A percentile compares a stretch with the other conserved stretches of the same genome.
Evolutionary conservation across 495 filamentous ascomycete genomes (phyloP).

Genomic region (Aspergillus sparsus): DNA sequence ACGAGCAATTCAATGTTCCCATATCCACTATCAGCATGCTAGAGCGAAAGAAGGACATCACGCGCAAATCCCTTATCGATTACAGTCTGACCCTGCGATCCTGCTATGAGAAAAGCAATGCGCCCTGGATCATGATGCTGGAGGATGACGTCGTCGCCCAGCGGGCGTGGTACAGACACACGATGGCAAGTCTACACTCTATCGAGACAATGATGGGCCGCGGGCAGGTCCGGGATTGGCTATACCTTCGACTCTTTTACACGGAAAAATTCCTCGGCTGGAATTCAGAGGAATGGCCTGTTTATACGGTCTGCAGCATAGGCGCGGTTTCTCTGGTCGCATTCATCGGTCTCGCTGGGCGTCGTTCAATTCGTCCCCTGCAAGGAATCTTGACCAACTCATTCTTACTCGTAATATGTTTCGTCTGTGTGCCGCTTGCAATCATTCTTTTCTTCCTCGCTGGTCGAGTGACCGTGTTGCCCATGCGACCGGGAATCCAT

Average conservation of each 20-base stretch:
- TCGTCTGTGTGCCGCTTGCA: slow-evolving; percentile 33
- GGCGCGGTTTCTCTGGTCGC: slow-evolving; percentile 23
- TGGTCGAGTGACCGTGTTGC: slow-evolving; percentile 41
- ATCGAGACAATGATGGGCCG: slow-evolving; percentile 33
- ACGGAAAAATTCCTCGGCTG: slow-evolving; percentile 57
- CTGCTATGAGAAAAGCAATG: slow-evolving; percentile 43
- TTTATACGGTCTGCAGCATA: slow-evolving; percentile 41
- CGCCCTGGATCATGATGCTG: slow-evolving; percentile 52
- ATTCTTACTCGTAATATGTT: slow-evolving; percentile 28
- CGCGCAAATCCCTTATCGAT: slow-evolving; percentile 51
- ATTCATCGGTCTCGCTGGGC: slow-evolving; percentile 20
- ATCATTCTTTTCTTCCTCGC: slow-evolving; percentile 40
- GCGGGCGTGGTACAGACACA: slow-evolving; percentile 53
- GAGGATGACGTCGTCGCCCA: slow-evolving; percentile 58
- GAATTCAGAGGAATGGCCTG: slow-evolving; percentile 54
- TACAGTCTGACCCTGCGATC: slow-evolving; percentile 49
- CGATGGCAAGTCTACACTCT: slow-evolving; percentile 38
- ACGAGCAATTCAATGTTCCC: slow-evolving; percentile 21
- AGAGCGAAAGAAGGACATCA: slow-evolving; percentile 33
- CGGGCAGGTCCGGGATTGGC: slow-evolving; percentile 30
- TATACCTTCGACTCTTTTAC: slow-evolving; percentile 62
- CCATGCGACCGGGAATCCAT: slow-evolving; percentile 33
- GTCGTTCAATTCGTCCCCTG: slow-evolving; percentile 20
- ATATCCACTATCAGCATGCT: slow-evolving; percentile 23
- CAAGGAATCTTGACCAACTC: slow-evolving; percentile 29